Evolutionary conservation across 495 filamentous ascomycete species (phyloP).

Genomic region (Haplographium delicatum): DNA sequence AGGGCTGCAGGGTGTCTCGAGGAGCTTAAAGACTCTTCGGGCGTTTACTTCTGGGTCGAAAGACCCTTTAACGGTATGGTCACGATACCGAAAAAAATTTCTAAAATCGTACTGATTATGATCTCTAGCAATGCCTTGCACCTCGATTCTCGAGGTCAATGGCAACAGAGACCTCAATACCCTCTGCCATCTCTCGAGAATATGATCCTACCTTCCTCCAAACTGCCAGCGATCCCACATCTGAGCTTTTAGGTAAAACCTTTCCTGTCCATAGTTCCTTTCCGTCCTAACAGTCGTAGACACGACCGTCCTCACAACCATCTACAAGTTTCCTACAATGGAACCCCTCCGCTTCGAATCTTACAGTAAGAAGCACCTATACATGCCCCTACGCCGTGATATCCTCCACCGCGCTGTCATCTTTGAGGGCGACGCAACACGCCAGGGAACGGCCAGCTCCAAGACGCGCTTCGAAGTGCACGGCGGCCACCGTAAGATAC

Average conservation of each 20-base stretch:
- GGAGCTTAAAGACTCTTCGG: constrained; percentile 31
- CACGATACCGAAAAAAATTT: not conserved
- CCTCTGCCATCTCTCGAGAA: constrained; percentile 14
- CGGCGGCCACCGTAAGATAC: constrained; percentile 72
- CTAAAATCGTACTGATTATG: not conserved
- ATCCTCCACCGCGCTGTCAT: constrained; percentile 89
- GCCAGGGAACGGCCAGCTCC: constrained; percentile 79
- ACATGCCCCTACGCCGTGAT: constrained; percentile 82
- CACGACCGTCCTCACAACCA: constrained; percentile 66
- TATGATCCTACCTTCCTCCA: constrained; percentile 8
- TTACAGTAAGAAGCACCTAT: constrained; percentile 76
- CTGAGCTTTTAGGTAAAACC: constrained; percentile 10
- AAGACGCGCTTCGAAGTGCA: constrained; percentile 82
- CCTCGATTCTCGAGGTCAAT: constrained; percentile 56
- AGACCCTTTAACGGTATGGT: constrained; percentile 42
- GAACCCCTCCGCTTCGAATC: constrained; percentile 74
- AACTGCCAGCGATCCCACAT: constrained; percentile 1
- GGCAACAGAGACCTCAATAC: constrained; percentile 62
- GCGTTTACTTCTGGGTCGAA: constrained; percentile 12
- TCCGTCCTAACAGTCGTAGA: constrained; percentile 30
- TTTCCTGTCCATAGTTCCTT: not conserved
- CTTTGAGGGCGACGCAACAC: constrained; percentile 86
- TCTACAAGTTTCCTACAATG: constrained; percentile 86
- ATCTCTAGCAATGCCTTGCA: constrained; percentile 46
- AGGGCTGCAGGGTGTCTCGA: constrained; percentile 32